These are phyloP conservation scores for Globisporangium solare DNA, from an alignment of 352 stramenopile species.

Conservation along the genomic window DNA sequence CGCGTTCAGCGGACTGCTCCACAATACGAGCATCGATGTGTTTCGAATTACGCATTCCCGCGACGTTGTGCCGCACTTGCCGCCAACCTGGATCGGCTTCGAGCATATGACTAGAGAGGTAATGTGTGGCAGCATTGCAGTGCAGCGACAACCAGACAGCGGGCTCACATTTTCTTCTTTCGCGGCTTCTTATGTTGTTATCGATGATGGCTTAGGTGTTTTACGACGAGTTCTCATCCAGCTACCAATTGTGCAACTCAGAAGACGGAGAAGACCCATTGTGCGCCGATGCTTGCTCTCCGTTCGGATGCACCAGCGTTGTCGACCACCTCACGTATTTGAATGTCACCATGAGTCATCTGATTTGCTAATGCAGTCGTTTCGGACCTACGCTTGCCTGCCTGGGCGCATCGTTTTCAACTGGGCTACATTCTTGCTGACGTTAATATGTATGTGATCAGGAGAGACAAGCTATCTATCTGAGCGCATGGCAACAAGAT, in stretches of 20 bases:
- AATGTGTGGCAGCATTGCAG: background rate
- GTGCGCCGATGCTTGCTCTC: slow-evolving; percentile 70
- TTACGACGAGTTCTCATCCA: slow-evolving; percentile 73
- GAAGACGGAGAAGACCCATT: slow-evolving; percentile 55
- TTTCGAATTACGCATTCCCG: slow-evolving; percentile 76
- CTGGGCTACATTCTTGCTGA: background rate
- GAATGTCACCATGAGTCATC: slow-evolving; percentile 86
- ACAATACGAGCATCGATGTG: slow-evolving; percentile 49
- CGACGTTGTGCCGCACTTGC: slow-evolving; percentile 73
- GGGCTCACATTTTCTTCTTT: background rate
- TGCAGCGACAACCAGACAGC: background rate
- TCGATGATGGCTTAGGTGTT: slow-evolving; percentile 53
- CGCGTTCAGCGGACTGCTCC: slow-evolving; percentile 53
- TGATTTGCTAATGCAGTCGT: slow-evolving; percentile 53
- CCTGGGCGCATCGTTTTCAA: too few relatives aligned
- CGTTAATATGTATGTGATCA: background rate
- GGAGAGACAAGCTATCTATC: background rate
- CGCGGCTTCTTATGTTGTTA: background rate
- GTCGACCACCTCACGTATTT: slow-evolving; percentile 85
- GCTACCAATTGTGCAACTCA: slow-evolving; percentile 52
- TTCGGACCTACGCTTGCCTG: too few relatives aligned
- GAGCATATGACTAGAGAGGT: slow-evolving; percentile 74
- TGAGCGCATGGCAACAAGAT: background rate
- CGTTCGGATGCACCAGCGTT: slow-evolving; percentile 75
- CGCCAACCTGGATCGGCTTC: slow-evolving; percentile 72